Base-by-base conservation (phyloP, 495 filamentous ascomycete genomes). In the Podospora appendiculata region DNA sequence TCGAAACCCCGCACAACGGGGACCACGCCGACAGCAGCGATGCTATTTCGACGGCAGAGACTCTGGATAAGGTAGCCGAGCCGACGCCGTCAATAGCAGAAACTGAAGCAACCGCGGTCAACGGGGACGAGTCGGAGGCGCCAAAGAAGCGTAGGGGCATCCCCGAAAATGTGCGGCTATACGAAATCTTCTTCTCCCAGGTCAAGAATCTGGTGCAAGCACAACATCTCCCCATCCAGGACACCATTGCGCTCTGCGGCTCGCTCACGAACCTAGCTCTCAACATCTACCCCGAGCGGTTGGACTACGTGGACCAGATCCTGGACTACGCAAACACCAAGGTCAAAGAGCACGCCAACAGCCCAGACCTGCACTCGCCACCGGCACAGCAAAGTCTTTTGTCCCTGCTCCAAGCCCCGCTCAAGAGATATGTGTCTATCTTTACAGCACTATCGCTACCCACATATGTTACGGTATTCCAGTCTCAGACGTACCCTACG, bases 181-280 rank as follows among this genome's bases (percentile, higher is more conserved):
- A 96, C 69, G 90, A 96, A 69, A 90, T 97, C 42, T 98, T 98
- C 72, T 95, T 96, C 63, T 88, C 94, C 44, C 93, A 98, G 63
- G 94, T 97, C 48, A 85, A 90, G 55, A 90, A 89, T 60, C 77
- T 98, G 42, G 90, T 97, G 56, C 89, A 88, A 67, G 85, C 86
- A 14, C 90, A 96, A 60, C 84, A 88, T 56, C 75, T 98, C 51
- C 85, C 90, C 4, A 95, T 98, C 49, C 89, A 95, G 66, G 93
- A 98, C 67, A 95, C 87, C 17, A 93, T 92, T 57, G 93, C 90
- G 11, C 73, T 97, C 32, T 76, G 96, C 36, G 91, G 94, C 19
- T 98, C 93, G 6, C 78, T 98, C 36, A 81, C 88, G 12, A 96
- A 97, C 62, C 80, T 98, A 45, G 89, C 93, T 11, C 77, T 98